Base-by-base conservation (phyloP, 805 yeast genomes). In the Candida dajiaensis region DNA sequence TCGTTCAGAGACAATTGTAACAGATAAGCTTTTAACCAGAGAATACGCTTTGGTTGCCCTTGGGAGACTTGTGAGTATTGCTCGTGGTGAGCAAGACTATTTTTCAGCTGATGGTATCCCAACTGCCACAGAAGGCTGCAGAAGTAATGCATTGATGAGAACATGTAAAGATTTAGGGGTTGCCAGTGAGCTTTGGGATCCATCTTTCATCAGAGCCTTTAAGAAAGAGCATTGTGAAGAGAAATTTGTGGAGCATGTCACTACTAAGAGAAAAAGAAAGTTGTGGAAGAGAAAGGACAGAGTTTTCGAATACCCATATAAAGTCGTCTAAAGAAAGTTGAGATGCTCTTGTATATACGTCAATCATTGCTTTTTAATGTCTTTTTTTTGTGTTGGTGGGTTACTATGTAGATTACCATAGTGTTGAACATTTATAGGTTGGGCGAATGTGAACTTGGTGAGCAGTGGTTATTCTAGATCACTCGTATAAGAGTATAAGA, bases 181-280 rank as follows among this genome's bases (percentile, higher is more conserved):
- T 53, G 99, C 97, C 1, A 85, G 95, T 47, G 99, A 94, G 62
- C 73, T 94, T 43, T 94, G 99, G 99, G 99, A 94, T 63, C 99
- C 99, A 2, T 71, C 80, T 38, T 94, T 92, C 57, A 89, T 94
- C 51, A 76, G 86, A 55, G 57, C 62, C 40, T 85, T 82, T 67
- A 86, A 85, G 62, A 71, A 69, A 50, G 65, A 73, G 47, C 59
- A 76, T 54, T 89, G 97, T 65, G 90, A 84, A 47, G 89, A 88
- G 54, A 79, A 82, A 50, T 89, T 86, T 66, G 96, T 84, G 18
- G 96, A 89, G 58, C 92, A 89, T 64, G 80, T 82, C 20, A 76
- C 79, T 10, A 85, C 87, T 19, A 87, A 86, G 71, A 83, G 77
- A 71, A 88, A 86, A 81, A 85, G 85, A 79, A 88, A 85, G 72